Percentiles rank a stretch among this genome's conserved stretches.
Conservation (phyloP, 129 eudicot genomes). For the Sambucus nigra region DNA sequence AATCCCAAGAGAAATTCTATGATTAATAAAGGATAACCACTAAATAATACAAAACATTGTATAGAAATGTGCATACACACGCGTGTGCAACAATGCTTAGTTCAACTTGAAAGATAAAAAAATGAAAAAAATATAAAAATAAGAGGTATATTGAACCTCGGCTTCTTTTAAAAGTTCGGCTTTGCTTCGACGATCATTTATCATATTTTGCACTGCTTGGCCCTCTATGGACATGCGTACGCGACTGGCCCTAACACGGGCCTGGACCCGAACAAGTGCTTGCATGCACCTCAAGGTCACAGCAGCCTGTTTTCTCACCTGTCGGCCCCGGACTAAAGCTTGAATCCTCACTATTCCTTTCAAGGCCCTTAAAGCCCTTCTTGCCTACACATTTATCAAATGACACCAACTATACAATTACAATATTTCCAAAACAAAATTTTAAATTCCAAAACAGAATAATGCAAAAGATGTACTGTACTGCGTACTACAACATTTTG, state of each 20-base stretch:
- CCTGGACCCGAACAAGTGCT: slow-evolving; percentile 96
- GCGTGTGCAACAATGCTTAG: too few relatives aligned
- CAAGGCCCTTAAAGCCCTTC: slow-evolving; percentile 89
- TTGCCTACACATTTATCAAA: slow-evolving; percentile 38
- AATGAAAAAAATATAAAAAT: not conserved
- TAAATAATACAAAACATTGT: too few relatives aligned
- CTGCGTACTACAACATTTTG: too few relatives aligned
- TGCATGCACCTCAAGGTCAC: slow-evolving; percentile 97
- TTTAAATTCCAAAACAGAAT: not conserved
- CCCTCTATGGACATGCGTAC: slow-evolving; percentile 97
- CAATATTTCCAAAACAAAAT: not conserved
- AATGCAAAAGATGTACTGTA: too few relatives aligned
- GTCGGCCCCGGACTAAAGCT: slow-evolving; percentile 90
- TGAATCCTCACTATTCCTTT: slow-evolving; percentile 88
- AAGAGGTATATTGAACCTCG: too few relatives aligned
- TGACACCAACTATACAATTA: not conserved
- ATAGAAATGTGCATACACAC: too few relatives aligned
- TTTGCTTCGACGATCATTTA: slow-evolving; percentile 58
- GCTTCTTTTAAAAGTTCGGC: slow-evolving; percentile 69
- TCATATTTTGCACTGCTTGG: slow-evolving; percentile 81
- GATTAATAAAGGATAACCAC: too few relatives aligned
- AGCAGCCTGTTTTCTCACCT: slow-evolving; percentile 96
- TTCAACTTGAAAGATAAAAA: too few relatives aligned
- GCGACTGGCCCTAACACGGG: slow-evolving; percentile 91
- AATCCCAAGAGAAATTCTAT: too few relatives aligned